Percentiles rank a stretch among this genome's conserved stretches.
phyloP scores from a whole-genome alignment of 371 early-diverging fungal species.

The Mucor circinelloides region DNA sequence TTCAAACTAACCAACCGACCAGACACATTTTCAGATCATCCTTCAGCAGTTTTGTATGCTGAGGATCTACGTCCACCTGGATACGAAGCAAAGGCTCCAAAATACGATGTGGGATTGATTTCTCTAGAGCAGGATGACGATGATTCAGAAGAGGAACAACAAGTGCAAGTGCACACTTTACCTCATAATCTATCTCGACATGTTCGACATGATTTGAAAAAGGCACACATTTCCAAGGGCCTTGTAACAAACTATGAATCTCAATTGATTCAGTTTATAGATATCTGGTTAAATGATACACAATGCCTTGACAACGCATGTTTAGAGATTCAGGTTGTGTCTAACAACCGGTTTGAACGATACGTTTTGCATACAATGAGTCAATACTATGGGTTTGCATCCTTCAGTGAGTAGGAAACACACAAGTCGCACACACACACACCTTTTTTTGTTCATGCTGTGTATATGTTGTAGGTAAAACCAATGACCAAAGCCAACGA shows the following conservation, averaged over 20 bases:
- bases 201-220: slow-evolving; percentile 27
- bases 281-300: slow-evolving; percentile 10
- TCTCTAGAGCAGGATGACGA: background rate
- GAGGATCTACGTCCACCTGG: slow-evolving; percentile 42
- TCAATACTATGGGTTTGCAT: slow-evolving; percentile 32
- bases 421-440: background rate
- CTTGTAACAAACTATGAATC: slow-evolving; percentile 30
- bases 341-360: slow-evolving; percentile 31
- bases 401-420: slow-evolving; percentile 28
- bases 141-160: background rate
- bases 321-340: slow-evolving; percentile 24
- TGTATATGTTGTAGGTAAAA: slow-evolving; percentile 1
- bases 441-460: background rate
- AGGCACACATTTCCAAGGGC: slow-evolving; percentile 32
- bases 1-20: background rate
- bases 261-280: slow-evolving; percentile 27
- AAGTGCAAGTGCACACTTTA: background rate
- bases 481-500: slow-evolving; percentile 23
- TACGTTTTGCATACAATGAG: slow-evolving; percentile 35
- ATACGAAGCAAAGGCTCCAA: slow-evolving; percentile 9
- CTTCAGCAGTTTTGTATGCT: slow-evolving; percentile 35
- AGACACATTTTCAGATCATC: slow-evolving; percentile 42
- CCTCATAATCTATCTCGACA: slow-evolving; percentile 15
- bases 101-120: background rate
- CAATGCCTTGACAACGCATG: slow-evolving; percentile 10